Evolutionary conservation across 2,329 filamentous ascomycete genomes (phyloP).

Genomic region (Xylaria multiplex): DNA sequence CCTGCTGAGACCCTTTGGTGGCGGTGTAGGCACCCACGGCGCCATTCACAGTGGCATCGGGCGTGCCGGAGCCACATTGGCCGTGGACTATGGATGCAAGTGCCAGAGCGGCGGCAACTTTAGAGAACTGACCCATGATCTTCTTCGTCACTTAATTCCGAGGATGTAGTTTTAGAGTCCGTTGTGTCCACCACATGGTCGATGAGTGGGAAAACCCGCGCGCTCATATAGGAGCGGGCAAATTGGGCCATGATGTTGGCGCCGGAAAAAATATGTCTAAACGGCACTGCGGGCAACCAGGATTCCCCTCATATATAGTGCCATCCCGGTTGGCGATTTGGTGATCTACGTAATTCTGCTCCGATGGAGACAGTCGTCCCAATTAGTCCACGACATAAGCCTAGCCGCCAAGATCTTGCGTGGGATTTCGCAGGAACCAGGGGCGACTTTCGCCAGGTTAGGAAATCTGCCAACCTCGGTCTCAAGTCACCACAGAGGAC

Average conservation of each 20-base stretch:
- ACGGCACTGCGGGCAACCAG: background rate
- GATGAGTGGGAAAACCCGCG: background rate
- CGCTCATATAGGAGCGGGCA: background rate
- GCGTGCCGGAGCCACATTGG: conserved; percentile 42
- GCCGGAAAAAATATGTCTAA: background rate
- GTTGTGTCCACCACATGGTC: background rate
- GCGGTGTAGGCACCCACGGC: conserved; percentile 41
- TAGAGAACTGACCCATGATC: background rate
- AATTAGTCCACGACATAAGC: conserved; percentile 9
- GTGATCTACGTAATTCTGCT: conserved; percentile 1
- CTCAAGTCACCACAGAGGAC: background rate
- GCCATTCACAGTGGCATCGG: conserved; percentile 42
- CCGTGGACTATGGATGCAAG: conserved; percentile 53
- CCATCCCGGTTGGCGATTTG: background rate
- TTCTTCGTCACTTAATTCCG: background rate
- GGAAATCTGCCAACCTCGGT: conserved; percentile 1
- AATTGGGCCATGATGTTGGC: background rate
- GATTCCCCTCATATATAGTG: background rate
- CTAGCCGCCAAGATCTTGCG: conserved; percentile 1
- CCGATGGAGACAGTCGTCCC: background rate
- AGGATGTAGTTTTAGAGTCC: background rate
- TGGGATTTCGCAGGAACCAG: conserved; percentile 1
- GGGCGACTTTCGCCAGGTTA: conserved; percentile 1
- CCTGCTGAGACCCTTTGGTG: conserved; percentile 51
- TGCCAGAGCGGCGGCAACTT: conserved; percentile 54